Conservation (phyloP, 1,139 yeast genomes). For the Candida mesenterica region DNA sequence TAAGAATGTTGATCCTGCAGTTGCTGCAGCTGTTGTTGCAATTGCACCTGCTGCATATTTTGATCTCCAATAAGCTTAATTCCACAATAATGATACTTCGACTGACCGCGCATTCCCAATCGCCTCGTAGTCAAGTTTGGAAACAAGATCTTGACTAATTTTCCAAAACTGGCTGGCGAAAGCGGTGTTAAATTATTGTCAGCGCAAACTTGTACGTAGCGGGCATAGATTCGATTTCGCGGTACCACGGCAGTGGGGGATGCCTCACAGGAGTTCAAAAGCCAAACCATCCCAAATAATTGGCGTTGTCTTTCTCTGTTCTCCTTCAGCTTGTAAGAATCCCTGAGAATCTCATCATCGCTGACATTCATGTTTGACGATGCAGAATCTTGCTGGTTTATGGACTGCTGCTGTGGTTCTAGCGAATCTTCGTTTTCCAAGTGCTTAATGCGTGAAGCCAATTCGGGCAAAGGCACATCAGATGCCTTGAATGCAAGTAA, state of each 20-base stretch:
- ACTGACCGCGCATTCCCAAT: slow-evolving; percentile 84
- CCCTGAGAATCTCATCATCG: slow-evolving; percentile 3
- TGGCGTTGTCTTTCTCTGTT: slow-evolving; percentile 66
- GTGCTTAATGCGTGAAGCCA: slow-evolving; percentile 49
- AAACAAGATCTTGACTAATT: slow-evolving; percentile 68
- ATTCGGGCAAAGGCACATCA: slow-evolving; percentile 45
- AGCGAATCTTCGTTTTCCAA: slow-evolving; percentile 38
- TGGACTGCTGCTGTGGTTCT: slow-evolving; percentile 4
- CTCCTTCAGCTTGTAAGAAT: slow-evolving; percentile 12
- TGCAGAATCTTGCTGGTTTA: background rate
- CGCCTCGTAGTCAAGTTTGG: slow-evolving; percentile 81
- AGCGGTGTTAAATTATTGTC: slow-evolving; percentile 65
- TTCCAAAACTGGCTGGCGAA: slow-evolving; percentile 87
- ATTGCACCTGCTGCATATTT: slow-evolving; percentile 12
- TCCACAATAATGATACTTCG: slow-evolving; percentile 91
- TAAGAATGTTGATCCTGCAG: no score
- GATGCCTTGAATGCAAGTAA: slow-evolving; percentile 46
- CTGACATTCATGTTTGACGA: background rate
- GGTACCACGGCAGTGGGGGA: slow-evolving; percentile 76
- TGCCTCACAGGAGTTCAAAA: slow-evolving; percentile 65
- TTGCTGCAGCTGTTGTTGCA: slow-evolving; percentile 9
- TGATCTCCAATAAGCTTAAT: slow-evolving; percentile 59
- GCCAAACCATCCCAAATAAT: slow-evolving; percentile 79
- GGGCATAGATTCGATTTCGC: slow-evolving; percentile 75
- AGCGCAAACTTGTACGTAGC: slow-evolving; percentile 74